Evolutionary conservation across 768 basidiomycete genomes (phyloP), one percentile per base, ranked within the genome.

Genomic region (Lactarius psammicola): DNA sequence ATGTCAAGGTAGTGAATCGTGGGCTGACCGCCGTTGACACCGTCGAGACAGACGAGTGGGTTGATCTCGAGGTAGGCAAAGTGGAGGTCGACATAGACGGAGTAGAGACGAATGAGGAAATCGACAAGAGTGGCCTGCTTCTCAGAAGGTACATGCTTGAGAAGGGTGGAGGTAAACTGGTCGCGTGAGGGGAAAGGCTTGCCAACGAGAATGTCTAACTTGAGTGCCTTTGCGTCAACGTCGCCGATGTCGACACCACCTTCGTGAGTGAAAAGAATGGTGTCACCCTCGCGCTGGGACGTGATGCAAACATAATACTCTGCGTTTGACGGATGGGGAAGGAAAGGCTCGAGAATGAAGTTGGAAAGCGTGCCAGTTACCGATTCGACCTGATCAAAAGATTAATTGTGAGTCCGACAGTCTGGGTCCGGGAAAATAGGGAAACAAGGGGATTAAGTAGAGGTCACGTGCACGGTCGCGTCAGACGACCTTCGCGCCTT

Each of bases 31-130:
- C 83, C 83, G 70, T 82, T 80, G 69, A 84, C 87, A 64, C 84
- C 87, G 75, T 97, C 95, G 72, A 98, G 87, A 75, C 93, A 91
- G 74, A 98, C 89, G 62, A 99, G 87, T 51, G 97, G 97, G 85
- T 98, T 99, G 79, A 99, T 99, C 80, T 98, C 96, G 74, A 99
- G 93, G 81, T 99, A 98, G 26, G 97, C 94, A 75, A 98, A 99
- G 84, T 99, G 97, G 60, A 98, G 90, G 77, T 99, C 95, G 71
- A 95, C 95, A 77, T 98, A 98, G 73, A 98, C 94, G 68, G 89
- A 88, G 86, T 99, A 98, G 33, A 98, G 87, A 66, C 95, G 86
- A 77, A 90, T 83, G 74, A 99, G 83, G 81, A 98, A 99, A 80
- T 98, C 95, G 72, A 91, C 85, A 67, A 98, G 88, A 38, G 93